Percentiles rank a stretch among this genome's conserved stretches.
Evolutionary conservation across 192 early-diverging fungal genomes (phyloP).

Genomic region (Podila clonocystis): DNA sequence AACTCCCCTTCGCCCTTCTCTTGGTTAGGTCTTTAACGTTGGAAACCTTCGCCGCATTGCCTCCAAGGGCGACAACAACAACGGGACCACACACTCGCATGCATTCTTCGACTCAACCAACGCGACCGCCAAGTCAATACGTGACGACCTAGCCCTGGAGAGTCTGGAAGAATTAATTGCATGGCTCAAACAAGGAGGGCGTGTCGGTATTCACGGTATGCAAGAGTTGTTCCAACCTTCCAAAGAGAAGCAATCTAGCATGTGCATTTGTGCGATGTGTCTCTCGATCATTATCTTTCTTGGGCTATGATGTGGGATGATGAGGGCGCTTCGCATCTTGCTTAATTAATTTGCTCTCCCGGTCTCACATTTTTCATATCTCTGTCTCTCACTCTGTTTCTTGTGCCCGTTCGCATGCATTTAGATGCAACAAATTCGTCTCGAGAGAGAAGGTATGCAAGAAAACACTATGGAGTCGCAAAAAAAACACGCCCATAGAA

Average conservation of each 20-base stretch:
- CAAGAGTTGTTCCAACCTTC: background rate
- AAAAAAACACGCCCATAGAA: background rate
- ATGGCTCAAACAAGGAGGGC: conserved; percentile 89
- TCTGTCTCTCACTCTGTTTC: background rate
- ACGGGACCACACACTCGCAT: conserved; percentile 71
- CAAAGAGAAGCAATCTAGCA: background rate
- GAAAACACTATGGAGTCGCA: conserved; percentile 30
- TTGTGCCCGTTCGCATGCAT: conserved; percentile 38
- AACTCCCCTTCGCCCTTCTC: conserved; percentile 54
- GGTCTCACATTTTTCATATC: conserved; percentile 2
- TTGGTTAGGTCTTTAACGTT: conserved; percentile 88
- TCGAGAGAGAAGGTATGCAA: conserved; percentile 71
- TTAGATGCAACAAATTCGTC: conserved; percentile 97
- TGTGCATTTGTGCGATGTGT: background rate
- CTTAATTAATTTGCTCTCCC: background rate
- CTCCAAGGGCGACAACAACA: conserved; percentile 56
- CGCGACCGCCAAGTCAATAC: conserved; percentile 71
- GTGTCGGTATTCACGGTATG: conserved; percentile 82
- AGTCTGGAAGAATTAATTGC: conserved; percentile 90
- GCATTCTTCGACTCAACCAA: conserved; percentile 97
- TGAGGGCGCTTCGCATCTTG: background rate
- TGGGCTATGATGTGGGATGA: too few species aligned
- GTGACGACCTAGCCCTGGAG: conserved; percentile 92
- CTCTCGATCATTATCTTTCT: background rate
- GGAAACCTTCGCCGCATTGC: conserved; percentile 90